Percentiles rank a stretch among this genome's conserved stretches.
These are phyloP conservation scores for Penicillium canescens DNA, from an alignment of 495 filamentous ascomycete genomes.

Conservation along the genomic window DNA sequence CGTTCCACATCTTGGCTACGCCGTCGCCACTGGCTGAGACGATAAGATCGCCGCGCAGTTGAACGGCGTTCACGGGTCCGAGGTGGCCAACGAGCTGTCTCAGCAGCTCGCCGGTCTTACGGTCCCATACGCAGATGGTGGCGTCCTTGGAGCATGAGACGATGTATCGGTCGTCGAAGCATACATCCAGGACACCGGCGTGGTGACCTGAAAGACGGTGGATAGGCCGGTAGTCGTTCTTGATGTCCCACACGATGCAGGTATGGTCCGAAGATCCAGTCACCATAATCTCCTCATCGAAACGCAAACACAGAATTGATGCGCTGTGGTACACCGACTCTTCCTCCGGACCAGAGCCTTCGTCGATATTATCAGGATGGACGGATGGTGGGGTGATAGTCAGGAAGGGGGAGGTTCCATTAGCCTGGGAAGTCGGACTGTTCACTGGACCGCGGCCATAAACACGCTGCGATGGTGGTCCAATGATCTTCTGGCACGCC, in stretches of 20 bases:
- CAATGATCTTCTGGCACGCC: slow-evolving; percentile 79
- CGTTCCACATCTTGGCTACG: slow-evolving; percentile 90
- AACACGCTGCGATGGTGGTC: slow-evolving; percentile 37
- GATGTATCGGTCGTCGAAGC: slow-evolving; percentile 87
- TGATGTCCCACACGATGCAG: slow-evolving; percentile 89
- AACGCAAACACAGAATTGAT: slow-evolving; percentile 92
- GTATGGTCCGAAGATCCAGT: slow-evolving; percentile 91
- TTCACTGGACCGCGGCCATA: slow-evolving; percentile 34
- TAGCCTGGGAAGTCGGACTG: slow-evolving; percentile 38
- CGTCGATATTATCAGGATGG: slow-evolving; percentile 28
- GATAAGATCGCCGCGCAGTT: slow-evolving; percentile 85
- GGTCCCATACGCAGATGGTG: slow-evolving; percentile 91
- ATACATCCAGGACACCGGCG: slow-evolving; percentile 88
- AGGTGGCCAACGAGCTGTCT: slow-evolving; percentile 78
- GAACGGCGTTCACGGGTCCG: slow-evolving; percentile 93
- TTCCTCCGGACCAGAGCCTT: slow-evolving; percentile 30
- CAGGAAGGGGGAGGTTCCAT: slow-evolving; percentile 44
- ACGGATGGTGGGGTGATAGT: slow-evolving; percentile 46
- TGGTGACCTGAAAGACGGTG: slow-evolving; percentile 73
- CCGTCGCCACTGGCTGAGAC: slow-evolving; percentile 94
- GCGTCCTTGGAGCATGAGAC: slow-evolving; percentile 95
- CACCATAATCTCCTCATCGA: slow-evolving; percentile 87
- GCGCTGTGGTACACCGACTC: slow-evolving; percentile 67
- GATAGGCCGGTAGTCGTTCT: slow-evolving; percentile 72
- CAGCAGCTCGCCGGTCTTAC: slow-evolving; percentile 68